Evolutionary conservation across 2,329 filamentous ascomycete species (phyloP), one percentile per base, ranked within the genome.

Genomic region (Colletotrichum chlorophyti): DNA sequence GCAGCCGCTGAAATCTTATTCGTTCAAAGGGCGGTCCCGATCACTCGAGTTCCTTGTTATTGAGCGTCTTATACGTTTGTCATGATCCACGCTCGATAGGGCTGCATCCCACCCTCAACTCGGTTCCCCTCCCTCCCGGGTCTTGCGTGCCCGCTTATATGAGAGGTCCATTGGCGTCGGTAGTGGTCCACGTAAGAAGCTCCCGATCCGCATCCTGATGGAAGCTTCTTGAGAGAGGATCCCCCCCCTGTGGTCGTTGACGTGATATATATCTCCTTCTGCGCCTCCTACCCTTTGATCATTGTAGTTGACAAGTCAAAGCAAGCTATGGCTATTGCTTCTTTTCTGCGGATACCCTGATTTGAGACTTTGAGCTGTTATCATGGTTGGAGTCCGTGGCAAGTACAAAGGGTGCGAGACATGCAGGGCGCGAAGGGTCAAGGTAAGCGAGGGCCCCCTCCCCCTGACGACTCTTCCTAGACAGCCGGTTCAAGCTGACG

Each of bases 321-420:
- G 15, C 31, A 15, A 43, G 43, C 26, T 34, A 55, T 49, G 43
- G 37, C n/a, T 38, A 37, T 29, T 45, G 24, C 24, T 11, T 27
- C 21, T 34, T 46, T 34, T 43, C 29, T 17, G 14, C 19, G n/a
- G 23, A n/a, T n/a, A n/a, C n/a, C n/a, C n/a, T n/a, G n/a, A n/a
- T n/a, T 26, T 31, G 19, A 49, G 31, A 31, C 14, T 34, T 15
- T 49, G 31, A 26, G 42, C 27, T 32, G 37, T 62, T 67, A 75
- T 53, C 31, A 86, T 86, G 84, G 84, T 86, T 63, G 84, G 84
- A 50, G 84, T 87, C 57, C 79, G 83, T 32, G 84, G 84, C 48
- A 87, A 86, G 70, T 87, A 83, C 69, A 86, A 86, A 70, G 84
- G 84, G 32, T 87, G 84, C 71, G 84, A 86, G 70, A 87, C 84